phyloP scores from a whole-genome alignment of 2,329 filamentous ascomycete species.

The Scytalidium sp. region DNA sequence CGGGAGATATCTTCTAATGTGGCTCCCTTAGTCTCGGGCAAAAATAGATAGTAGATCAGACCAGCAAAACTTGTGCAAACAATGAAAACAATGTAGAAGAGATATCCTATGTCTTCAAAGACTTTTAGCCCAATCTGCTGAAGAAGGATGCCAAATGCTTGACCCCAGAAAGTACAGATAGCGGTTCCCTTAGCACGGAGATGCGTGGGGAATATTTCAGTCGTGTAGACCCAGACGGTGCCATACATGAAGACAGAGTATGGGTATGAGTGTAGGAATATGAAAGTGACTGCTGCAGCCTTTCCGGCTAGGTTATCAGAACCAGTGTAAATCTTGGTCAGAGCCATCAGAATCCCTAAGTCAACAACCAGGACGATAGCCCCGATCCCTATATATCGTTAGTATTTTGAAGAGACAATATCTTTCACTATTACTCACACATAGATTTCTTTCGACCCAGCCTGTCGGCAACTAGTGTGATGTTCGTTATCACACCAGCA shows the following conservation, averaged over 20 bases:
- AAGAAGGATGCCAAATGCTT: conserved; percentile 5
- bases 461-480: conserved; percentile 29
- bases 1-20: conserved; percentile 5
- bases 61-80: conserved; percentile 4
- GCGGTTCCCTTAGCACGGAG: conserved; percentile 17
- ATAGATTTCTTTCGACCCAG: conserved; percentile 31
- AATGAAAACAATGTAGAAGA: conserved; percentile 10
- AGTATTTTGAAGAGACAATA: background rate
- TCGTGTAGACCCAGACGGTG: conserved; percentile 27
- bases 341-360: conserved; percentile 25
- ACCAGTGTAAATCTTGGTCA: conserved; percentile 14
- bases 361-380: conserved; percentile 21
- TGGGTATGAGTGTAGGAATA: conserved; percentile 9
- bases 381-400: conserved; percentile 17
- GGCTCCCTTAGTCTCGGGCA: conserved; percentile 4
- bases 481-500: conserved; percentile 27
- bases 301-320: conserved; percentile 7
- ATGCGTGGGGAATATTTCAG: conserved; percentile 26
- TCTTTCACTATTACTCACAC: conserved; percentile 13
- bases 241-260: conserved; percentile 13
- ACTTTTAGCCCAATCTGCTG: conserved; percentile 4
- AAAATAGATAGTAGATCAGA: conserved; percentile 3
- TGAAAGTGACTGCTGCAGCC: conserved; percentile 10
- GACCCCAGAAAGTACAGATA: conserved; percentile 8
- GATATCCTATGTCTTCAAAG: conserved; percentile 6